Evolutionary conservation across 139 green algal species (phyloP), one percentile per base, ranked within the genome.

Genomic region (Eudorina sp.): DNA sequence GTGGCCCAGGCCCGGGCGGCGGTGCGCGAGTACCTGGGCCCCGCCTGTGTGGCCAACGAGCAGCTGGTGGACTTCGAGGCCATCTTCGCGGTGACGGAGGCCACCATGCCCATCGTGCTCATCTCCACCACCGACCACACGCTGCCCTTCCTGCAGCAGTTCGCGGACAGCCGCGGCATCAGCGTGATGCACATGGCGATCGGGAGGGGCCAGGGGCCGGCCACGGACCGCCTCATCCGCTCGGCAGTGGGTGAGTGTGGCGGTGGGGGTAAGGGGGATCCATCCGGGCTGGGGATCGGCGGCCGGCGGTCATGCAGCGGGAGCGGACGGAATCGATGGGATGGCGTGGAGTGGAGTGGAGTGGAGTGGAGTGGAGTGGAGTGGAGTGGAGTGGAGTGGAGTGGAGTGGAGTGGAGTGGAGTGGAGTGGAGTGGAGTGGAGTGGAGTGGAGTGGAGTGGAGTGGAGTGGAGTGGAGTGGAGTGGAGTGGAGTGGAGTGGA

Each of bases 91-190:
- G 46, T 79, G 4, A 88, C 76, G 13, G 58, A 69, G 46, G 11
- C 77, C 60, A 74, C 64, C 51, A 81, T 85, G 53, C 90, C 90
- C 79, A 92, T 92, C 46, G 90, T 89, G 31, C 70, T 90, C 53
- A 90, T 92, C 70, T 55, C 23, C 58, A 53, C 68, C 36, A 83
- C 70, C 23, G 80, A 92, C 81, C 90, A 90, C 46, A 85, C 85
- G 53, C 70, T 92, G 85, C 85, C 90, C 4, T 89, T 90, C 58
- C 85, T 92, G 48, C 83, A 89, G 80, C 84, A 90, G 85, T 92
- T 90, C 79, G 90, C 90, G 0, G 90, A 92, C 78, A 62, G 38
- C n/a, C 66, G 74, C 13, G 88, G 72, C 23, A 78, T 89, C 60
- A 58, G 69, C 34, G 77, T 90, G 14, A 25, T 91, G 36, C 90